A percentile compares a stretch with the other conserved stretches of the same genome.
Evolutionary conservation across 2,329 filamentous ascomycete species (phyloP).

Genomic region (Beauveria caledonica): DNA sequence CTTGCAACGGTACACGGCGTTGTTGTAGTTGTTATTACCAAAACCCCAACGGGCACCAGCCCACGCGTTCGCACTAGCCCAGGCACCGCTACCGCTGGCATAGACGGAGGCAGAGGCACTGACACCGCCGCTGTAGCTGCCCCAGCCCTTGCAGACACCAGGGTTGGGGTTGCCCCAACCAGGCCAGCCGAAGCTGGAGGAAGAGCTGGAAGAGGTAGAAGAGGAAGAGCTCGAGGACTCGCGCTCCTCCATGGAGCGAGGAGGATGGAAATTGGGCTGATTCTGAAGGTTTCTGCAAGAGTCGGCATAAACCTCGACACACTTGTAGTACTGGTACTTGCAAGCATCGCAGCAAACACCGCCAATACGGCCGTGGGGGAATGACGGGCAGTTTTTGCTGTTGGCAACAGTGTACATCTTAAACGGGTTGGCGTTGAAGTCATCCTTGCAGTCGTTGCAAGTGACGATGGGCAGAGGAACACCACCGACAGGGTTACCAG

Average conservation of each 20-base stretch:
- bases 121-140: conserved; percentile 9
- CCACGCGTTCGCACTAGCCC: conserved; percentile 8
- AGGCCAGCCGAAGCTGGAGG: conserved; percentile 6
- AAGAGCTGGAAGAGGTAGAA: neutral
- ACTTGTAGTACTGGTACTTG: conserved; percentile 42
- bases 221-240: neutral
- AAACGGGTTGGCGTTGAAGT: conserved; percentile 37
- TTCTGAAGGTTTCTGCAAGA: conserved; percentile 32
- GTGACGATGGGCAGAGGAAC: conserved; percentile 44
- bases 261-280: conserved; percentile 18
- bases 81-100: conserved; percentile 2
- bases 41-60: conserved; percentile 18
- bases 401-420: conserved; percentile 43
- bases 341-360: conserved; percentile 45
- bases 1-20: conserved; percentile 35
- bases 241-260: conserved; percentile 4
- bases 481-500: conserved; percentile 47
- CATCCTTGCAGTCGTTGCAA: conserved; percentile 42
- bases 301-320: conserved; percentile 39
- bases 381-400: conserved; percentile 35
- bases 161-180: conserved; percentile 1
- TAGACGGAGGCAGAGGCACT: conserved; percentile 5
- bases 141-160: conserved; percentile 4
- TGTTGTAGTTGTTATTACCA: conserved; percentile 24
- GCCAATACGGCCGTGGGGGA: conserved; percentile 27